These are phyloP conservation scores for Nidula microcarpa DNA, from an alignment of 768 basidiomycete species.

Conservation along the genomic window DNA sequence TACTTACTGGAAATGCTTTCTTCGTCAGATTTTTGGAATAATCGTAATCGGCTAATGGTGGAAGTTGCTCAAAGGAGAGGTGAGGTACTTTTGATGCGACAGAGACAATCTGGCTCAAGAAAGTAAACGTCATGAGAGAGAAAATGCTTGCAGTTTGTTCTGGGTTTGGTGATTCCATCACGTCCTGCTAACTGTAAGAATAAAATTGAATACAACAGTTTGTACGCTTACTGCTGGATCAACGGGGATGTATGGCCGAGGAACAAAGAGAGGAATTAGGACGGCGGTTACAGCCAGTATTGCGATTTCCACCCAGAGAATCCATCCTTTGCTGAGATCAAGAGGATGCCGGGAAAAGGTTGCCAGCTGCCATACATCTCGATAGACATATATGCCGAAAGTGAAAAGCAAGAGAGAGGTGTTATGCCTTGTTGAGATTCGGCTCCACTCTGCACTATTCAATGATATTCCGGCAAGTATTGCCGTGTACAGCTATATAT, in stretches of 20 bases:
- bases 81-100: conserved; percentile 37
- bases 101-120: conserved; percentile 49
- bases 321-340: conserved; percentile 38
- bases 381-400: conserved; percentile 44
- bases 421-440: conserved; percentile 9
- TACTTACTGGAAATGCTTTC: conserved; percentile 22
- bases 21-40: conserved; percentile 14
- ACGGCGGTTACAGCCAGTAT: conserved; percentile 39
- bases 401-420: conserved; percentile 20
- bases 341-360: conserved; percentile 41
- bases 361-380: conserved; percentile 56
- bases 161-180: conserved; percentile 26
- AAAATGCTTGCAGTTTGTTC: conserved; percentile 50
- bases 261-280: conserved; percentile 47
- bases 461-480: conserved; percentile 34
- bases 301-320: conserved; percentile 48
- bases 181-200: conserved; percentile 18
- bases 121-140: conserved; percentile 42
- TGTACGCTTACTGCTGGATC: conserved; percentile 37
- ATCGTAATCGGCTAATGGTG: conserved; percentile 63
- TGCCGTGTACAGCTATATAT: conserved; percentile 32
- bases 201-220: background rate
- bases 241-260: conserved; percentile 49
- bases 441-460: conserved; percentile 22
- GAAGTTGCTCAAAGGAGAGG: conserved; percentile 47